Evolutionary conservation across 805 yeast species (phyloP).

Genomic region (Starmerella scarabaei): DNA sequence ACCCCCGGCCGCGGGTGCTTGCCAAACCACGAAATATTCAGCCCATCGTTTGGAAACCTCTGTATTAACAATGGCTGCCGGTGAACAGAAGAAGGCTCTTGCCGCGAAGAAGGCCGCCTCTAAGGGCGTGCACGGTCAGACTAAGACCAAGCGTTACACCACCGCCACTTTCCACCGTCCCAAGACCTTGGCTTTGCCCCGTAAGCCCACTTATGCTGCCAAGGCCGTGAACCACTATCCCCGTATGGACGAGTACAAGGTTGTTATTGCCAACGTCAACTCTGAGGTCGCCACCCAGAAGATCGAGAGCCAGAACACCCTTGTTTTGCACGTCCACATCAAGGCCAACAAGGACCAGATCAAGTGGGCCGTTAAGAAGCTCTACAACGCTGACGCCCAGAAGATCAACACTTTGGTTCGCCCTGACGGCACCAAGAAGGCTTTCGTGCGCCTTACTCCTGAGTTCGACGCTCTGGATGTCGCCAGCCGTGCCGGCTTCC

Average conservation of each 20-base stretch:
- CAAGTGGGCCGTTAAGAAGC: slow-evolving; percentile 95
- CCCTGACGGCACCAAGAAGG: slow-evolving; percentile 99
- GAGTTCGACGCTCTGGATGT: slow-evolving; percentile 99
- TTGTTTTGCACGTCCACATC: slow-evolving; percentile 95
- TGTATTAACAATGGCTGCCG: slow-evolving; percentile 21
- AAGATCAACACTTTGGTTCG: slow-evolving; percentile 94
- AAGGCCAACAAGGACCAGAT: slow-evolving; percentile 98
- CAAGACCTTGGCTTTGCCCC: slow-evolving; percentile 87
- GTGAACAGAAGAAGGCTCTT: slow-evolving; percentile 60
- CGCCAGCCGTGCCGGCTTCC: slow-evolving; percentile 99
- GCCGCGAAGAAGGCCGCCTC: slow-evolving; percentile 98
- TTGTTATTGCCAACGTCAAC: slow-evolving; percentile 88
- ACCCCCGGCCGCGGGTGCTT: not conserved
- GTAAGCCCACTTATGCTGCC: slow-evolving; percentile 89
- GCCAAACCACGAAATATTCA: slow-evolving; percentile 9
- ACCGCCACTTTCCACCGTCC: slow-evolving; percentile 92
- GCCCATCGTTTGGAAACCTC: slow-evolving; percentile 1
- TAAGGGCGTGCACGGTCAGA: slow-evolving; percentile 89
- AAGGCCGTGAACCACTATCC: slow-evolving; percentile 95
- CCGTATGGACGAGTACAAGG: slow-evolving; percentile 92
- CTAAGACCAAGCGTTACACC: slow-evolving; percentile 88
- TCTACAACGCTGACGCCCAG: slow-evolving; percentile 89
- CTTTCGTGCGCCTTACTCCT: slow-evolving; percentile 96
- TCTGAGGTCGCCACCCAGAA: slow-evolving; percentile 98
- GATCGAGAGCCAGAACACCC: slow-evolving; percentile 98